Base-by-base conservation (phyloP, 768 basidiomycete species). In the Pulveroboletus ravenelii region DNA sequence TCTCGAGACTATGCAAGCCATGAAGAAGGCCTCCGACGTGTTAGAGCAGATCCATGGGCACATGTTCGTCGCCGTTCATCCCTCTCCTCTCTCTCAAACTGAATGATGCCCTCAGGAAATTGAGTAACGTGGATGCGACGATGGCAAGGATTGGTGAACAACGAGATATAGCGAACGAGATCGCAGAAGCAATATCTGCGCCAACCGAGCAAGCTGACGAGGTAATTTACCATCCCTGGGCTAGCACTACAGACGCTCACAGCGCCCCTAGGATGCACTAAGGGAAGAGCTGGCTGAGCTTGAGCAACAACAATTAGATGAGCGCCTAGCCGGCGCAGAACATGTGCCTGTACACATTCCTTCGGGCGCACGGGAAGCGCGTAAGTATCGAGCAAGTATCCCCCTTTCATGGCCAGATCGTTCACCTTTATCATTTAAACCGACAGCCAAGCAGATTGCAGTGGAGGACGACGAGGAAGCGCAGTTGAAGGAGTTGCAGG, bases 11-110 rank as follows among this genome's bases (percentile, higher is more conserved):
- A 92, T 99, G 89, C 76, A 81, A 18, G 93, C 89, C 25, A 96
- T 99, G 90, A 96, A 93, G 87, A 88, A 89, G 69, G 95, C 89
- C 34, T 80, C 93, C 0, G 84, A 86, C 53, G 96, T 88, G 25
- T 80, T 98, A 68, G 87, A 86, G 70, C 78, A 81, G 42, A 96
- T 98, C 47, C 95, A 98, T 60, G 84, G 85, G 40, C 83, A 84
- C 63, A 77, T 96, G 94, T 96, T 55, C 66, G 93, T 84, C 5
- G 25, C 43, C 32, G 23, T 48, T 49, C 12, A 17, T 29, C 25
- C 30, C 29, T 51, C 36, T 18, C 50, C 41, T n/a, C 10, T 32
- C n/a, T 6, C 31, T 40, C 27, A 14, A 5, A 14, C 37, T 55
- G 48, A 62, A 64, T 41, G 40, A 20, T n/a, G 4, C 1, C 14